Evolutionary conservation across 108 stramenopile species (phyloP).

Genomic region (Nitzschia palea): DNA sequence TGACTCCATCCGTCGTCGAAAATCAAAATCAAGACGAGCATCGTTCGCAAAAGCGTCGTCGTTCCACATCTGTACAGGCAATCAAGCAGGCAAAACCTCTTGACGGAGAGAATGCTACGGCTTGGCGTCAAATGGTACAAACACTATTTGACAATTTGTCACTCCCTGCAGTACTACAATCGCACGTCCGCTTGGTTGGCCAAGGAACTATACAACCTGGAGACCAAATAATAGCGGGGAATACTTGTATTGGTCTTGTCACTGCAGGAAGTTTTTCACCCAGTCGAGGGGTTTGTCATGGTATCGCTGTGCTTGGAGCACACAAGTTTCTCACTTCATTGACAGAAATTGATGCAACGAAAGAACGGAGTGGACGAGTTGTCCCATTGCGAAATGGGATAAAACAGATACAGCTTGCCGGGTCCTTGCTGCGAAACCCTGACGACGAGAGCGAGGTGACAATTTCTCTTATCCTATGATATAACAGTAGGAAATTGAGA

Average conservation of each 20-base stretch:
- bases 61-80: slow-evolving; percentile 15
- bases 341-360: too few relatives aligned
- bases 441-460: not conserved
- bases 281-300: slow-evolving; percentile 60
- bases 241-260: slow-evolving; percentile 45
- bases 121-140: slow-evolving; percentile 35
- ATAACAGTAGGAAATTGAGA: too few relatives aligned
- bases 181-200: slow-evolving; percentile 56
- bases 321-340: too few relatives aligned
- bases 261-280: slow-evolving; percentile 63
- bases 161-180: slow-evolving; percentile 67
- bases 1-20: not conserved
- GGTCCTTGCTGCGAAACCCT: not conserved
- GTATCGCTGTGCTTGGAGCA: slow-evolving; percentile 69
- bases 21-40: slow-evolving; percentile 16
- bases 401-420: slow-evolving; percentile 14
- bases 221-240: slow-evolving; percentile 8
- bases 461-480: not conserved
- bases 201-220: slow-evolving; percentile 51
- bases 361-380: slow-evolving; percentile 17
- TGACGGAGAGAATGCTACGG: slow-evolving; percentile 19
- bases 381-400: slow-evolving; percentile 15
- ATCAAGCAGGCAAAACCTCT: slow-evolving; percentile 43
- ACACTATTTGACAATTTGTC: slow-evolving; percentile 55
- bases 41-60: slow-evolving; percentile 36